These are phyloP conservation scores for Chlamydomonas sp. DNA, from an alignment of 139 green algal genomes.

Conservation along the genomic window DNA sequence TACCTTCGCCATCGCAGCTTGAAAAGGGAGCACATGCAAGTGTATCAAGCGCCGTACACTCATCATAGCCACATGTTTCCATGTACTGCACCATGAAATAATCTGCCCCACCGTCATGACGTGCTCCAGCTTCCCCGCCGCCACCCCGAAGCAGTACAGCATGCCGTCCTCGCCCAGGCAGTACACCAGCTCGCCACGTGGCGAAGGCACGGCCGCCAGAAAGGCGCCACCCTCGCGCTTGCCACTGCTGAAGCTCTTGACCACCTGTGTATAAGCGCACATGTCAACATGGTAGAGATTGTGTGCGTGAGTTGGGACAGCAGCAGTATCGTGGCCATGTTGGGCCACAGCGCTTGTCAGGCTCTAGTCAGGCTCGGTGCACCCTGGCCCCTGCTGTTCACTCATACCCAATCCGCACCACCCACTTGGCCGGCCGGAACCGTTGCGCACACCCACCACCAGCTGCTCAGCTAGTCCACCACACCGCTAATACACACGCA, in stretches of 20 bases:
- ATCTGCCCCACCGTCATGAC: slow-evolving; percentile 72
- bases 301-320: neutral
- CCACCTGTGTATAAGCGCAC: slow-evolving; percentile 54
- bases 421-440: too few relatives aligned
- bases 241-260: slow-evolving; percentile 80
- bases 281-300: neutral
- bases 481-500: neutral
- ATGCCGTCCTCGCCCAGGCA: slow-evolving; percentile 87
- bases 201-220: slow-evolving; percentile 74
- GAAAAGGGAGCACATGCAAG: too few relatives aligned
- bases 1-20: too few relatives aligned
- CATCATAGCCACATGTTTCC: neutral
- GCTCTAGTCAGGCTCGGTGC: too few relatives aligned
- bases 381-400: too few relatives aligned
- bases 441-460: neutral
- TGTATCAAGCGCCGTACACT: too few relatives aligned
- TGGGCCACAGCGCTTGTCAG: neutral
- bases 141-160: slow-evolving; percentile 83
- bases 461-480: neutral
- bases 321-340: neutral
- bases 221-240: slow-evolving; percentile 89
- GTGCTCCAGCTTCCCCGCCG: slow-evolving; percentile 86
- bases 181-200: slow-evolving; percentile 91
- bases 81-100: slow-evolving; percentile 1
- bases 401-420: too few relatives aligned